Evolutionary conservation across 768 basidiomycete species (phyloP).

Genomic region (Suillus spraguei): DNA sequence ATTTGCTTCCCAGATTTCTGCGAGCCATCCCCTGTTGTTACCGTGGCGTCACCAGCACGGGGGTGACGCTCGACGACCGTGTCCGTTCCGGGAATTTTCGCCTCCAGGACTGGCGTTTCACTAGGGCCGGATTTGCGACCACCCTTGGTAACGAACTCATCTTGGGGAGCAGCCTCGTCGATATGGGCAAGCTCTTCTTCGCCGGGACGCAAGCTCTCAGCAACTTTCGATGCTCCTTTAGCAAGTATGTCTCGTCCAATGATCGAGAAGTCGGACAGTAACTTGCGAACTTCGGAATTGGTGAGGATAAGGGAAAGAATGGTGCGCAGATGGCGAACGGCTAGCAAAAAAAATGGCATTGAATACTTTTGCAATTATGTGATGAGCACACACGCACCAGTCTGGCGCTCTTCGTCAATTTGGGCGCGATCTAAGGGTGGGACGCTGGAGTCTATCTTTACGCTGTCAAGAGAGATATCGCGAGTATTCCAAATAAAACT

Average conservation of each 20-base stretch:
- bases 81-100: conserved; percentile 48
- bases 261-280: conserved; percentile 74
- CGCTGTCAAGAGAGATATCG: conserved; percentile 41
- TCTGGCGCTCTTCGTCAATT: conserved; percentile 55
- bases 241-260: conserved; percentile 87
- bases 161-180: conserved; percentile 68
- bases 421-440: conserved; percentile 58
- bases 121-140: conserved; percentile 44
- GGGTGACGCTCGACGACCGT: conserved; percentile 52
- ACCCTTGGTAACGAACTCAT: conserved; percentile 59
- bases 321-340: conserved; percentile 85
- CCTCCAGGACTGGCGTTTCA: conserved; percentile 51
- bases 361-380: neutral
- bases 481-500: conserved; percentile 85
- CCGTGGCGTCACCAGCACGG: conserved; percentile 42
- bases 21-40: conserved; percentile 36
- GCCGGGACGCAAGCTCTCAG: conserved; percentile 66
- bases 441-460: conserved; percentile 44
- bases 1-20: conserved; percentile 33
- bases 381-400: conserved; percentile 46
- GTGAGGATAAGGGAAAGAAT: conserved; percentile 85
- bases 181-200: conserved; percentile 62
- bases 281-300: conserved; percentile 92
- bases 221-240: conserved; percentile 69
- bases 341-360: conserved; percentile 41